A percentile compares a stretch with the other conserved stretches of the same genome.
phyloP scores from a whole-genome alignment of 805 yeast species.

The Debaryomyces maramus region DNA sequence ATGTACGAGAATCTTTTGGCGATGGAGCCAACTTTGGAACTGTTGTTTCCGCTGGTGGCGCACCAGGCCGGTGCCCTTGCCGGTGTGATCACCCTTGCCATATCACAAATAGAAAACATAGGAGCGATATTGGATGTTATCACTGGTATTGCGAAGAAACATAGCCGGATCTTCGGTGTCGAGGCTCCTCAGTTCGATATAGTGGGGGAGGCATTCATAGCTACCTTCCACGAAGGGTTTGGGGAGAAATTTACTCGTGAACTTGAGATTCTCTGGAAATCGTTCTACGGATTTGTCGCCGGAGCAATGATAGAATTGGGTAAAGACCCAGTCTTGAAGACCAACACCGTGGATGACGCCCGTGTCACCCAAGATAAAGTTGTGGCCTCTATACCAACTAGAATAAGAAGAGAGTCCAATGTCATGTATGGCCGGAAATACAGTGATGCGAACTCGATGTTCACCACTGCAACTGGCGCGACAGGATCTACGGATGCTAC shows the following conservation, averaged over 20 bases:
- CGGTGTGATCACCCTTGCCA: constrained; percentile 70
- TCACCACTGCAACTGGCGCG: too few relatives aligned
- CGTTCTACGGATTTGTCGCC: constrained; percentile 65
- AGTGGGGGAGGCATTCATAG: constrained; percentile 72
- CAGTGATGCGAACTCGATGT: too few relatives aligned
- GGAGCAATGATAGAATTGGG: constrained; percentile 65
- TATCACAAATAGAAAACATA: constrained; percentile 62
- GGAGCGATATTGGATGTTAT: constrained; percentile 58
- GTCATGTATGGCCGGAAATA: too few relatives aligned
- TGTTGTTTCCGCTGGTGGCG: constrained; percentile 67
- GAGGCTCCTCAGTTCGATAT: constrained; percentile 66
- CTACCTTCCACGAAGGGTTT: constrained; percentile 68
- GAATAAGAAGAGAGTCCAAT: too few relatives aligned
- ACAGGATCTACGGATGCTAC: too few relatives aligned
- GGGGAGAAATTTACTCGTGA: constrained; percentile 53
- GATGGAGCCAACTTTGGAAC: constrained; percentile 61
- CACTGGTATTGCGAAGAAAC: constrained; percentile 67
- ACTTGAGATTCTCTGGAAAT: constrained; percentile 69
- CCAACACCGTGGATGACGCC: too few relatives aligned
- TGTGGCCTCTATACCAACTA: too few relatives aligned
- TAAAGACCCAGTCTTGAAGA: constrained; percentile 56
- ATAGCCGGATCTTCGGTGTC: constrained; percentile 71
- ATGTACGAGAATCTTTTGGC: constrained; percentile 67
- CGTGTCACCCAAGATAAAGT: too few relatives aligned
- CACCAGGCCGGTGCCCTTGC: constrained; percentile 83